Base-by-base conservation (phyloP, 257 asterid species). In the Solanum microdontum region DNA sequence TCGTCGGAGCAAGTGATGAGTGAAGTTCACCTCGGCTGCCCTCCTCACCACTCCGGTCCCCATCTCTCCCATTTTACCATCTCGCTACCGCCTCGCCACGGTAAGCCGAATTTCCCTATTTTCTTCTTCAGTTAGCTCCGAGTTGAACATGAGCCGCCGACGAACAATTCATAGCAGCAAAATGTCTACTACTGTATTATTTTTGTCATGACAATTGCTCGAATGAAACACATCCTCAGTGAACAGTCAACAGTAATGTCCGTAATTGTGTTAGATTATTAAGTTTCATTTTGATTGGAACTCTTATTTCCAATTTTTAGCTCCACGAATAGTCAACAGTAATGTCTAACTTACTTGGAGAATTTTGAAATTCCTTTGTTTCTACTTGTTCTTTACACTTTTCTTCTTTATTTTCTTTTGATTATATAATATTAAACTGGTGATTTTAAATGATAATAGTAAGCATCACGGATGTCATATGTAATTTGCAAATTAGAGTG, bases 1-100 rank as follows among this genome's bases (percentile, higher is more conserved):
- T 87, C 69, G 62, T 74, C 84, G 86, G 97, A 94, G 75, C 98
- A 92, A 88, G 99, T 97, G 88, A 97, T 97, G 99, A 97, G 99
- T 76, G 99, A 97, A 87, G 90, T 97, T 88, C 99, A 95, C 90
- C 92, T 97, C 30, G 99, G 99, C 9, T 97, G 99, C 84, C 96
- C 98, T 11, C 95, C 99, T 68, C n/a, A 91, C 84, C 89, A 89
- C 87, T 84, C 92, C 23, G 97, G 96, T 73, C 91, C 93, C 33
- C 94, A 92, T 90, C 40, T 93, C 84, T 97, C 99, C 85, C 91
- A 86, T 89, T 97, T 95, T 93, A 89, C 94, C 87, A 90, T 97
- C 89, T 89, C 89, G 39, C 76, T 92, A 32, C 97, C 96, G 84
- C 90, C 90, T 85, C 75, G 87, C 82, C 48, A 89, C 90, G 94